Evolutionary conservation across 192 early-diverging fungal genomes (phyloP), one percentile per base, ranked within the genome.

Genomic region (Podila epicladia): DNA sequence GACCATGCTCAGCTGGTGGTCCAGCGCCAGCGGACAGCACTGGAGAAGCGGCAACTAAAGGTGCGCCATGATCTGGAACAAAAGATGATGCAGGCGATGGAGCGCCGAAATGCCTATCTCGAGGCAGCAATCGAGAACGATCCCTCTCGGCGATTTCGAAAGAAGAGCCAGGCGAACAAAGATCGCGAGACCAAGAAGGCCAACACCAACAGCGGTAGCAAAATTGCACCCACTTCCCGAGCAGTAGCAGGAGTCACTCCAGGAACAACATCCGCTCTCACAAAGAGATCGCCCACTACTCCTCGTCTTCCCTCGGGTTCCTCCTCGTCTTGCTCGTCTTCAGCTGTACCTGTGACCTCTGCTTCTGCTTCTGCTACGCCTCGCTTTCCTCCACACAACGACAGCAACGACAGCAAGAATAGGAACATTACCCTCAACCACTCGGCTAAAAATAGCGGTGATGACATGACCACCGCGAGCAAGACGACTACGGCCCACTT

Each of bases 51-150:
- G 22, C 77, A 69, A 22, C 71, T 62, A 22, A 62, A 57, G 57
- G 77, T 26, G 24, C 70, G 77, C 37, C 70, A 80, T 57, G 60
- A 80, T 24, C 57, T 80, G 15, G 77, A 80, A 28, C 77, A 80
- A 65, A 80, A 80, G 62, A 80, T 80, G 77, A 28, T 72, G 32
- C 48, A 59, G 31, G 77, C 77, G 32, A 72, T 80, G 71, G 71
- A 71, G 5, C 58, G 77, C 20, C 32, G 71, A 64, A 72, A 72
- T 19, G 77, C 71, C 6, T 80, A 69, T 63, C 62, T 80, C 19
- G 77, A 80, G 45, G 70, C 77, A 8, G 77, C 77, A 0, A 80
- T 80, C 41, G 77, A 80, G 58, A 80, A 80, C 58, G 77, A 80
- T 51, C 77, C 77, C 22, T 80, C 77, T 31, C 49, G 71, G 13